Evolutionary conservation across 495 filamentous ascomycete genomes (phyloP), one percentile per base, ranked within the genome.

Genomic region (Pyronema domesticum): DNA sequence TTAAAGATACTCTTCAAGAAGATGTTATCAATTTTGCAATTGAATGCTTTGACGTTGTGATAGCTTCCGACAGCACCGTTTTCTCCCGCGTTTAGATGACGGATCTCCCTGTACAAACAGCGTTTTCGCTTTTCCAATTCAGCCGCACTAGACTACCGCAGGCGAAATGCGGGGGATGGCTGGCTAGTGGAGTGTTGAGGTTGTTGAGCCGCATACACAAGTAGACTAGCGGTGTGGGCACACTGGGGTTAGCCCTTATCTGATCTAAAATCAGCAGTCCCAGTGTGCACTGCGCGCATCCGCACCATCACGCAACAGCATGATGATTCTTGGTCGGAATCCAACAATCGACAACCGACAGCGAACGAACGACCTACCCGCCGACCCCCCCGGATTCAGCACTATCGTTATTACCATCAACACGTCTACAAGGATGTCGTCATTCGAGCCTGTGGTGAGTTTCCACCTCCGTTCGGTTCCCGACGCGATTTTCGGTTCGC

Each of bases 361-460:
- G 53, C 55, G 57, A 33, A 64, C 55, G 18, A 60, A 46, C 54
- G 15, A 60, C 46, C 13, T 36, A 54, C 53, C 35, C 52, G 46
- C 55, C 55, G 37, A 62, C 61, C 60, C 59, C 60, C 61, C 58
- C 53, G 58, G 68, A 60, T 56, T 57, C 52, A 54, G 52, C 52
- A 54, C 62, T 64, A 62, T 60, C 63, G 60, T 60, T 68, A 64
- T 55, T 57, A 62, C 68, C 62, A 62, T 62, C 62, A 64, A 52
- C 46, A 64, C 57, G 54, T 52, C 60, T 65, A 78, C 75, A 85
- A 94, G 77, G 76, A 96, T 95, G 89, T 94, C 89, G 76, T 79
- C 84, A 71, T 94, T 93, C 76, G 89, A 96, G 76, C 78, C 82
- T 74, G 87, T 95, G 76, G 86, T 95, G 78, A 76, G 87, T 89